Evolutionary conservation across 768 basidiomycete species (phyloP).

Genomic region (Rhizopogon vesiculosus): DNA sequence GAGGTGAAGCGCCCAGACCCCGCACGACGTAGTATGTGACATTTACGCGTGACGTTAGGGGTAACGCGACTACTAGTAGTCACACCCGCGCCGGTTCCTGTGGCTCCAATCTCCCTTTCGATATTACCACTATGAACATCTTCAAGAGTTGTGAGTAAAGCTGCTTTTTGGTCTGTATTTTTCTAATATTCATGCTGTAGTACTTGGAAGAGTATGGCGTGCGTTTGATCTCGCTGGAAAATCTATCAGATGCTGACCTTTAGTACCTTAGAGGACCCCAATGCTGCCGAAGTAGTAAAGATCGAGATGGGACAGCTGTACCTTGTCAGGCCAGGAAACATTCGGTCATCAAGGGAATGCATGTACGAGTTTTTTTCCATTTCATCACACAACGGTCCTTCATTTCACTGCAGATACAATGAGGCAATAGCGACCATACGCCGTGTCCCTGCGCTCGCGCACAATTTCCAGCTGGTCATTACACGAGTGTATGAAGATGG

Average conservation of each 20-base stretch:
- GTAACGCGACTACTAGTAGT: constrained; percentile 24
- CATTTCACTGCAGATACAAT: constrained; percentile 61
- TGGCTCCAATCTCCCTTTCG: constrained; percentile 9
- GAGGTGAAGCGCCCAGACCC: too few relatives aligned
- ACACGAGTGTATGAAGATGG: constrained; percentile 98
- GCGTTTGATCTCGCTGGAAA: constrained; percentile 33
- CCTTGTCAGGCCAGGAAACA: constrained; percentile 85
- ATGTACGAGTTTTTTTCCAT: constrained; percentile 58
- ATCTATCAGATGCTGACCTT: constrained; percentile 19
- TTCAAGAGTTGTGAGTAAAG: constrained; percentile 68
- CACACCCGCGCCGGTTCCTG: constrained; percentile 12
- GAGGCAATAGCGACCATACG: constrained; percentile 95
- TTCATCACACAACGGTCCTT: not conserved
- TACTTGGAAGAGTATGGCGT: constrained; percentile 95
- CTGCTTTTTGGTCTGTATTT: constrained; percentile 4
- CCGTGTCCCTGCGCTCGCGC: constrained; percentile 69
- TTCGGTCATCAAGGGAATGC: constrained; percentile 93
- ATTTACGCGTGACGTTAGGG: constrained; percentile 14
- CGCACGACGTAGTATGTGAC: not conserved
- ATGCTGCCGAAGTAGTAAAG: constrained; percentile 93
- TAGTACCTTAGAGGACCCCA: constrained; percentile 70
- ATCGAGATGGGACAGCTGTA: constrained; percentile 89
- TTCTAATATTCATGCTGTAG: constrained; percentile 36
- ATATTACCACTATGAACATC: constrained; percentile 64
- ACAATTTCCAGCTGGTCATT: constrained; percentile 87